These are phyloP conservation scores for Pelargonium exstipulatum DNA, from an alignment of 441 rosid species.

Conservation along the genomic window DNA sequence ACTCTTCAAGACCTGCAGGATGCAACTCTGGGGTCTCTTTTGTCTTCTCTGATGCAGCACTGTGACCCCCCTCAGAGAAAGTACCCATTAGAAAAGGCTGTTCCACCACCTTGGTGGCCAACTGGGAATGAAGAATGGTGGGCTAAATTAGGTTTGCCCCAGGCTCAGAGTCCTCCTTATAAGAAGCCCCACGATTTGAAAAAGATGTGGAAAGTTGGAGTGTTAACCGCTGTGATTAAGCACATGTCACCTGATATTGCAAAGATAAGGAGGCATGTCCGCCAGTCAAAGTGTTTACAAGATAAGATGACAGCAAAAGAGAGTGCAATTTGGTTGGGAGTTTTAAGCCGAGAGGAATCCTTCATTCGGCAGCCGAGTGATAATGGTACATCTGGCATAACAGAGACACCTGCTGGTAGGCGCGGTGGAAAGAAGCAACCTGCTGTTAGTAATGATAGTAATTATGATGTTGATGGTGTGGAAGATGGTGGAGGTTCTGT, in stretches of 20 bases:
- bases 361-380: conserved; percentile 70
- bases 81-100: conserved; percentile 85
- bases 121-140: conserved; percentile 92
- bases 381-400: conserved; percentile 75
- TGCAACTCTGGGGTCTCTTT: conserved; percentile 85
- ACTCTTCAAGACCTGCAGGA: conserved; percentile 88
- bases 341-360: conserved; percentile 77
- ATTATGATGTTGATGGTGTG: conserved; percentile 64
- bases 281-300: conserved; percentile 96
- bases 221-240: conserved; percentile 90
- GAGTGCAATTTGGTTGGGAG: conserved; percentile 96
- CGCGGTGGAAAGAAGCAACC: conserved; percentile 42
- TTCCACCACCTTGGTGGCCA: conserved; percentile 99
- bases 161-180: conserved; percentile 73
- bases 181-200: conserved; percentile 94
- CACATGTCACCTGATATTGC: conserved; percentile 96
- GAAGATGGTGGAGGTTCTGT: conserved; percentile 64
- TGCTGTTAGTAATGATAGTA: conserved; percentile 56
- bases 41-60: conserved; percentile 97
- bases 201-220: conserved; percentile 98
- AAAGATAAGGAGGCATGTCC: conserved; percentile 84
- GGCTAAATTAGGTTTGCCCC: conserved; percentile 54
- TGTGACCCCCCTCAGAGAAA: conserved; percentile 97
- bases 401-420: conserved; percentile 48
- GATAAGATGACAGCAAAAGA: conserved; percentile 99